phyloP scores from a whole-genome alignment of 2,329 filamentous ascomycete species.

The Colletotrichum cereale region DNA sequence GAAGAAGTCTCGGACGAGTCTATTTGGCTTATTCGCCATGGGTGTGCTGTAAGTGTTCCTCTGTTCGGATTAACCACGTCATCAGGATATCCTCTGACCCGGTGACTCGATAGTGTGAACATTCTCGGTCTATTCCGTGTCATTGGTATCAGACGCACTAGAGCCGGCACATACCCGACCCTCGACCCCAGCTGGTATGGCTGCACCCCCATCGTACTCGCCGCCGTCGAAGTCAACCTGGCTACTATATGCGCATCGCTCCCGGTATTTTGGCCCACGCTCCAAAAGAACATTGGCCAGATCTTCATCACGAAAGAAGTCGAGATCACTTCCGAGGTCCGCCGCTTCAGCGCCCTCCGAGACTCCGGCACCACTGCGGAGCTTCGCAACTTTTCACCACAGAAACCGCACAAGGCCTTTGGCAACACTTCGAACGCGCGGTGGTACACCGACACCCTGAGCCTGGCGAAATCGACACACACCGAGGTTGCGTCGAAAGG shows the following conservation, averaged over 20 bases:
- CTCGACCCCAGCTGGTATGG: conserved; percentile 53
- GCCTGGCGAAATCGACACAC: neutral
- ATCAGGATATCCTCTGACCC: neutral
- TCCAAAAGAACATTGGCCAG: conserved; percentile 45
- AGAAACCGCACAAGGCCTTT: neutral
- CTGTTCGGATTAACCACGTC: neutral
- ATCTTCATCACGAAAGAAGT: conserved; percentile 54
- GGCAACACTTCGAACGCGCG: neutral
- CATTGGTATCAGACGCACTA: conserved; percentile 45
- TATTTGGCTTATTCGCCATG: conserved; percentile 48
- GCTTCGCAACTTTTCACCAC: conserved; percentile 18
- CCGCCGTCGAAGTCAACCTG: conserved; percentile 49
- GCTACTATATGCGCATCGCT: conserved; percentile 36
- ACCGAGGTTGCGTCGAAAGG: conserved; percentile 17
- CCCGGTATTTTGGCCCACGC: conserved; percentile 40
- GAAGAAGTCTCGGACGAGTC: conserved; percentile 48
- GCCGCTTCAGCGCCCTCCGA: conserved; percentile 18
- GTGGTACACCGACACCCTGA: conserved; percentile 15
- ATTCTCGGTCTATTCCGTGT: conserved; percentile 47
- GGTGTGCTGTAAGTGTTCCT: conserved; percentile 48
- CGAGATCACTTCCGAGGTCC: conserved; percentile 43
- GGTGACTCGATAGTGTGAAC: conserved; percentile 34
- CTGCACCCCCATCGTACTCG: conserved; percentile 49
- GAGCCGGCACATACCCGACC: conserved; percentile 50
- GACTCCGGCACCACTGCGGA: conserved; percentile 16